Percentiles rank a stretch among this genome's conserved stretches.
Evolutionary conservation across 345 rosid species (phyloP).

Genomic region (Balakata baccata): DNA sequence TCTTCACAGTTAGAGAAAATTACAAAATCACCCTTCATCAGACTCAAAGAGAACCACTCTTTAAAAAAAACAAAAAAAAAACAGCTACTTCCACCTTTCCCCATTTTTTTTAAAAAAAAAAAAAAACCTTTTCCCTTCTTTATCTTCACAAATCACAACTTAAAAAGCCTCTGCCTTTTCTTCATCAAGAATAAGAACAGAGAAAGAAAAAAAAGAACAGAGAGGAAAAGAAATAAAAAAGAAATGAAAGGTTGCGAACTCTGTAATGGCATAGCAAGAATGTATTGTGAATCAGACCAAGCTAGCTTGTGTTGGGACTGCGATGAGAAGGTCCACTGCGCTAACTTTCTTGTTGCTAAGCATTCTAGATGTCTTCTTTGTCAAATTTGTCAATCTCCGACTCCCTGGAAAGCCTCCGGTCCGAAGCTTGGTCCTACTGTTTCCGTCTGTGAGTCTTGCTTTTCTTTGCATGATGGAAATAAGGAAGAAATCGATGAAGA

Average conservation of each 20-base stretch:
- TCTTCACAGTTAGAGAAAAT: too few relatives aligned
- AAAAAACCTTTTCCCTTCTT: not conserved
- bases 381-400: constrained; percentile 60
- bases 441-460: constrained; percentile 58
- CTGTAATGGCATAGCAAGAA: constrained; percentile 49
- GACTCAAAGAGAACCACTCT: not conserved
- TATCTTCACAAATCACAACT: not conserved
- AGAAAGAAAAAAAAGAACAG: not conserved
- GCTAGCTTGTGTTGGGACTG: constrained; percentile 81
- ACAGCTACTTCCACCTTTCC: not conserved
- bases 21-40: not conserved
- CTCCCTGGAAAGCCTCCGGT: constrained; percentile 87
- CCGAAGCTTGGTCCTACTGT: constrained; percentile 46
- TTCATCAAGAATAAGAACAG: not conserved
- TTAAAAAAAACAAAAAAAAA: not conserved
- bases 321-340: constrained; percentile 74
- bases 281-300: constrained; percentile 82
- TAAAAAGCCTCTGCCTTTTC: not conserved
- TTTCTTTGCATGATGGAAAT: constrained; percentile 13
- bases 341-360: constrained; percentile 84
- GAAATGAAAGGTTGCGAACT: constrained; percentile 64
- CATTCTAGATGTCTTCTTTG: constrained; percentile 78
- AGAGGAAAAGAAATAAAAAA: not conserved
- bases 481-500: not conserved
- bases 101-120: too few relatives aligned